These are phyloP conservation scores for Dactylellina parvicollis DNA, from an alignment of 2,329 filamentous ascomycete species.

Conservation along the genomic window DNA sequence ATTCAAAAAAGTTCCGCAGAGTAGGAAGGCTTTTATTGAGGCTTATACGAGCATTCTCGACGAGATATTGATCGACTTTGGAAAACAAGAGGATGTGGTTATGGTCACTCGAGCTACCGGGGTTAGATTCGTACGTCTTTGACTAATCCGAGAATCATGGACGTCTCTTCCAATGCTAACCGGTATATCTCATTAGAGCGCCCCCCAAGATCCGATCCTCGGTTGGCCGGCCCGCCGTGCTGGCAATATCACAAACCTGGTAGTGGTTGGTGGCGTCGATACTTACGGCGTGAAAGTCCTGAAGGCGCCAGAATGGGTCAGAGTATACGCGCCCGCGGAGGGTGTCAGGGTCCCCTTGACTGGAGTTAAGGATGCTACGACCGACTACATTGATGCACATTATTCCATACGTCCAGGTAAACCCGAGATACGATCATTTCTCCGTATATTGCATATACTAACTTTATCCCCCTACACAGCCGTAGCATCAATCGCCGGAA, in stretches of 20 bases:
- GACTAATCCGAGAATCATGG: too few species aligned
- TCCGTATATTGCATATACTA: background rate
- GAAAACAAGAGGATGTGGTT: constrained; percentile 17
- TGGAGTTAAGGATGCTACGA: background rate
- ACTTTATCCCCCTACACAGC: constrained; percentile 3
- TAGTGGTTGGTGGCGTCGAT: constrained; percentile 32
- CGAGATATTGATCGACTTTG: constrained; percentile 34
- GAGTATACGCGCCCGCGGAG: constrained; percentile 6
- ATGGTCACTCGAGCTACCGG: constrained; percentile 38
- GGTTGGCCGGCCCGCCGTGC: constrained; percentile 33
- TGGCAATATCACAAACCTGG: constrained; percentile 26
- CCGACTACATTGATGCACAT: background rate
- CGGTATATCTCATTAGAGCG: background rate
- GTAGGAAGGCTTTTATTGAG: constrained; percentile 32
- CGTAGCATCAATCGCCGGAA: constrained; percentile 25
- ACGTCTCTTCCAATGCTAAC: too few species aligned
- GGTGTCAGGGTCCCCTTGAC: constrained; percentile 15
- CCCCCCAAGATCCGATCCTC: constrained; percentile 15
- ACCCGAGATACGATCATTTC: too few species aligned
- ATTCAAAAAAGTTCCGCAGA: constrained; percentile 4
- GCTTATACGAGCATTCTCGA: constrained; percentile 20
- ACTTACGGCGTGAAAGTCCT: constrained; percentile 19
- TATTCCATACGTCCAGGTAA: constrained; percentile 38
- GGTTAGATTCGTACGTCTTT: constrained; percentile 11
- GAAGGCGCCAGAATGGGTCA: constrained; percentile 15